Base-by-base conservation (phyloP, 192 early-diverging fungal species). In the Backusella australiensis region DNA sequence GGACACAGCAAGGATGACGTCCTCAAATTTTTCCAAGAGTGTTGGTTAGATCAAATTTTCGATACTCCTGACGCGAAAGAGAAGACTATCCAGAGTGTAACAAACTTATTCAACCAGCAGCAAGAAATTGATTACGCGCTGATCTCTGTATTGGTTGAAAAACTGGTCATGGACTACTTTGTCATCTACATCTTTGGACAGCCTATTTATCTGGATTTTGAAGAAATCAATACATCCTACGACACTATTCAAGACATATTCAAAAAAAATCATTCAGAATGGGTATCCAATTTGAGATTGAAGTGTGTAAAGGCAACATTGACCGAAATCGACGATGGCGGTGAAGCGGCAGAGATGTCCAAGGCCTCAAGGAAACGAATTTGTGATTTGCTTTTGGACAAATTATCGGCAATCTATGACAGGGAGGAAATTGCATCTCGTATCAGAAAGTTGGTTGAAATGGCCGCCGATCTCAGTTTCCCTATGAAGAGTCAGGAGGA, bases 401-500 rank as follows among this genome's bases (percentile, higher is more conserved):
- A 49, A 19, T 15, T 71, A 32, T 49, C 42, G 0, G 12, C 17
- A 0, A 44, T 71, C 15, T 71, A 49, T n/a, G 23, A 49, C 6
- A 29, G 7, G 11, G 26, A 71, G 15, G 41, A 71, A 34, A 49
- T 71, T 17, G 3, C 23, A 34, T 15, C 39, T 2, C 41, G 70
- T 17, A 49, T 71, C 14, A 29, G 17, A 44, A 71, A 71, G 19
- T 32, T 71, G 17, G 44, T 71, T 1, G 70, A 71, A 8, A 49
- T 71, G 44, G 70, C 70, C 17, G 14, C 42, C 15, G 70, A 71
- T 29, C 39, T 71, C 21, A 71, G 70, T 71, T 32, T 71, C 8
- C 70, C 70, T 7, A 71, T 71, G 41, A 39, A 44, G 3, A 44
- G 70, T 0, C 70, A 71, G 29, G 70, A 71, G 29, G 70, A 71